Evolutionary conservation across 2,329 filamentous ascomycete species (phyloP).

Genomic region (Endothia cerciana): DNA sequence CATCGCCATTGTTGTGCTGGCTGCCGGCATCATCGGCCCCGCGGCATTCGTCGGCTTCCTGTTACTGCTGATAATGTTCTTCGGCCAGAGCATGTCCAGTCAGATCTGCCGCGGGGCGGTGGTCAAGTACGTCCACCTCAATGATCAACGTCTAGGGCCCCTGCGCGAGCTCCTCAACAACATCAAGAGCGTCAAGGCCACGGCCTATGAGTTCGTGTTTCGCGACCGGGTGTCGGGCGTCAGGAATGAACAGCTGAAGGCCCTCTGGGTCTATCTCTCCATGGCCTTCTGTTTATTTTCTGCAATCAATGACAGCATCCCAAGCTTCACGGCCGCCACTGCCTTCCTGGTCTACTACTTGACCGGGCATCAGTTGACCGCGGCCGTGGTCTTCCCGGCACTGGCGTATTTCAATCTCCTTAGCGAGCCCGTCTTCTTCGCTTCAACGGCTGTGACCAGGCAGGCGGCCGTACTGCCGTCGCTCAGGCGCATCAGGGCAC

Average conservation of each 20-base stretch:
- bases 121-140: conserved; percentile 14
- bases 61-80: conserved; percentile 5
- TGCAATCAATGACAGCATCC: conserved; percentile 7
- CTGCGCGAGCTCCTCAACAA: conserved; percentile 19
- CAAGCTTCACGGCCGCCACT: conserved; percentile 12
- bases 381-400: conserved; percentile 16
- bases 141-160: conserved; percentile 11
- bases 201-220: conserved; percentile 10
- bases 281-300: conserved; percentile 9
- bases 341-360: conserved; percentile 12
- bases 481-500: conserved; percentile 1
- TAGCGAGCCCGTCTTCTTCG: conserved; percentile 13
- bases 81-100: conserved; percentile 16
- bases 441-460: conserved; percentile 9
- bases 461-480: conserved; percentile 13
- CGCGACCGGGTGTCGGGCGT: conserved; percentile 4
- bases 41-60: conserved; percentile 14
- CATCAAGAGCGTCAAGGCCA: conserved; percentile 18
- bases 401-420: conserved; percentile 18
- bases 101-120: conserved; percentile 7
- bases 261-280: conserved; percentile 12
- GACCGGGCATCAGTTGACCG: conserved; percentile 13
- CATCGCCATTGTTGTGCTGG: conserved; percentile 1
- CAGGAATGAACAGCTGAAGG: conserved; percentile 15
- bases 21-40: conserved; percentile 10